A percentile compares a stretch with the other conserved stretches of the same genome.
phyloP scores from a whole-genome alignment of 495 filamentous ascomycete species.

The Penicillium soppii region DNA sequence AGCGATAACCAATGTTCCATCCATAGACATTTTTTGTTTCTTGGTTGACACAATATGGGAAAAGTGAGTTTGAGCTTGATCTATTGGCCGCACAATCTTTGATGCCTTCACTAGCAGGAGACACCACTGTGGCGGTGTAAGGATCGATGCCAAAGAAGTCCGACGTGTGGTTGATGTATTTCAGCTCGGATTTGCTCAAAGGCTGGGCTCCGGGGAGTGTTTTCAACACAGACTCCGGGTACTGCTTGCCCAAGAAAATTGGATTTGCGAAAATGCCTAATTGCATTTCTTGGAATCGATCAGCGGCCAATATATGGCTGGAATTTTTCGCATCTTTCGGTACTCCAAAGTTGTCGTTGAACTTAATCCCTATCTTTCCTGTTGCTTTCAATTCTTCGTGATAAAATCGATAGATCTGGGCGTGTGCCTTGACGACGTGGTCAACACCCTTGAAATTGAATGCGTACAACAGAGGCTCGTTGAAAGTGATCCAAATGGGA shows the following conservation, averaged over 20 bases:
- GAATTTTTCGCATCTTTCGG: constrained; percentile 34
- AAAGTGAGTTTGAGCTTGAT: constrained; percentile 25
- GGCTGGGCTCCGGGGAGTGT: constrained; percentile 25
- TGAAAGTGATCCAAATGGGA: constrained; percentile 47
- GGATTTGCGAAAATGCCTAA: constrained; percentile 41
- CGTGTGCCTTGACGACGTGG: constrained; percentile 39
- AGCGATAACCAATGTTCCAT: constrained; percentile 44
- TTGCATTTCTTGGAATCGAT: constrained; percentile 40
- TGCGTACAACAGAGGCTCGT: constrained; percentile 39
- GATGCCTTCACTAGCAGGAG: constrained; percentile 33
- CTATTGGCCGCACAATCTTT: constrained; percentile 32
- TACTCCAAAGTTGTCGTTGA: constrained; percentile 43
- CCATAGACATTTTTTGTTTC: constrained; percentile 34
- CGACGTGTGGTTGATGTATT: constrained; percentile 31
- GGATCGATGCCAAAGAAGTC: constrained; percentile 50
- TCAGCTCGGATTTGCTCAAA: constrained; percentile 33
- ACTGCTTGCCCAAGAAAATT: constrained; percentile 41
- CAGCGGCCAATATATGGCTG: constrained; percentile 34
- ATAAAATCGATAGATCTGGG: constrained; percentile 41
- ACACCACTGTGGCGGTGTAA: constrained; percentile 44
- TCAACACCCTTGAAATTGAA: constrained; percentile 31
- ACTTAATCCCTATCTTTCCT: constrained; percentile 40
- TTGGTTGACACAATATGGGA: constrained; percentile 41
- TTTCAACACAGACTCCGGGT: constrained; percentile 33
- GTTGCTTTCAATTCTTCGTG: constrained; percentile 37